These are phyloP conservation scores for Neostapfia colusana DNA, from an alignment of 176 grass and related monocot species.

Conservation along the genomic window DNA sequence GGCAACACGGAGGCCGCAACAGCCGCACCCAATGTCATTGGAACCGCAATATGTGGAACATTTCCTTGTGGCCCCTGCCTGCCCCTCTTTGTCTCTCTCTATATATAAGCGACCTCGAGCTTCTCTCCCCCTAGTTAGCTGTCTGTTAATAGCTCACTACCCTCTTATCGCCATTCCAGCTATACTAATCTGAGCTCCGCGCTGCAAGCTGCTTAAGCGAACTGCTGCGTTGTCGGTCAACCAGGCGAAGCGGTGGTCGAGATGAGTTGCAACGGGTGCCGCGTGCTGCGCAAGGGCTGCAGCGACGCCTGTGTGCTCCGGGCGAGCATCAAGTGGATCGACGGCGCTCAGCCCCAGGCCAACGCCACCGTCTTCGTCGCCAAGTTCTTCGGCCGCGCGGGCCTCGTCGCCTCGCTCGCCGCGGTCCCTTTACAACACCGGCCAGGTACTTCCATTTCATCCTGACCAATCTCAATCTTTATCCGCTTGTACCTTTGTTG, in stretches of 20 bases:
- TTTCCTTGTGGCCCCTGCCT: not conserved
- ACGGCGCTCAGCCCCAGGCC: conserved; percentile 61
- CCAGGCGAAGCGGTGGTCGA: no score
- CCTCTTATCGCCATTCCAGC: not conserved
- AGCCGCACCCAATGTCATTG: conserved; percentile 35
- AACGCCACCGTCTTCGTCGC: conserved; percentile 94
- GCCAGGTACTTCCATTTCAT: conserved; percentile 27
- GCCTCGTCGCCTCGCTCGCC: conserved; percentile 71
- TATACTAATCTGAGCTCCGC: not conserved
- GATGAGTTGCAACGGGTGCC: conserved; percentile 93
- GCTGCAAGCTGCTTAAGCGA: not conserved
- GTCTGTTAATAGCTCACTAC: not conserved
- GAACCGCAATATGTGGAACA: conserved; percentile 9
- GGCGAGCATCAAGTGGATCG: conserved; percentile 77
- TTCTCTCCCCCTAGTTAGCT: conserved; percentile 6
- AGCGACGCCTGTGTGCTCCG: conserved; percentile 79
- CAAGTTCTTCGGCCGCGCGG: conserved; percentile 93
- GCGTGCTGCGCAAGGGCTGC: conserved; percentile 84
- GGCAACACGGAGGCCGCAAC: conserved; percentile 52
- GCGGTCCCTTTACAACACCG: conserved; percentile 57
- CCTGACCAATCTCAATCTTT: not conserved
- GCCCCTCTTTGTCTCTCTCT: not conserved
- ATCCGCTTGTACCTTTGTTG: not conserved
- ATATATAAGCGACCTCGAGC: not conserved
- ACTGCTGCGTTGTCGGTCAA: not conserved